Base-by-base conservation (phyloP, 768 basidiomycete species). In the Phylloporus scabripes region DNA sequence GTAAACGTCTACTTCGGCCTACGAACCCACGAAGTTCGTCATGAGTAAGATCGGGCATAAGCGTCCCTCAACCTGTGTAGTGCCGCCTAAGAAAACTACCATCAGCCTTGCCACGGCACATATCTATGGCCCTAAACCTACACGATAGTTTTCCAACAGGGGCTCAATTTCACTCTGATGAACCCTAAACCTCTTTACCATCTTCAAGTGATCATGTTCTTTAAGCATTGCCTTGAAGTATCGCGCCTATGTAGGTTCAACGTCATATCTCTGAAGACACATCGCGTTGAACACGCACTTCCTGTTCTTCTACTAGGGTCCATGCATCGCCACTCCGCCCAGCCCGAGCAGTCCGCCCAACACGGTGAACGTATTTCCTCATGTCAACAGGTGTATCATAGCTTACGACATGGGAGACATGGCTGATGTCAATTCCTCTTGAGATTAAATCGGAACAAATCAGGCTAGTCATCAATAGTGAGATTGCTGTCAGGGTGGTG, bases 311-410 rank as follows among this genome's bases (percentile, higher is more conserved):
- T 7, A 98, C 89, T 58, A 98, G 68, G 2, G 87, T 88, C 95
- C 95, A 99, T 2, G 94, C 93, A 54, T 87, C 80, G 6, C 96
- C 96, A 18, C 71, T 69, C 40, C 87, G 75, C 7, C 96, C 96
- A 3, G 96, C 96, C 44, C 96, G 79, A 3, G 96, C 96, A 5
- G 96, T 98, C 38, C 96, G 78, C 18, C 96, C 96, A 8, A 94
- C 95, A 46, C 96, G 85, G 67, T 99, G 96, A 10, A 99, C 90
- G 61, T 99, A 99, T 66, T 98, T 98, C 44, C 92, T 80, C 81
- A 97, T 93, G 65, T 98, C 96, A n/a, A 96, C 78, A 8, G 96
- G 94, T 2, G 82, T 84, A 63, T 99, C 96, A 65, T 99, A 98
- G 60, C 86, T 93, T 41, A 99, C 80, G 26, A 99, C 95, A 66